A percentile compares a stretch with the other conserved stretches of the same genome.
These are phyloP conservation scores for Pseudogymnoascus sp. DNA, from an alignment of 2,329 filamentous ascomycete genomes.

Conservation along the genomic window DNA sequence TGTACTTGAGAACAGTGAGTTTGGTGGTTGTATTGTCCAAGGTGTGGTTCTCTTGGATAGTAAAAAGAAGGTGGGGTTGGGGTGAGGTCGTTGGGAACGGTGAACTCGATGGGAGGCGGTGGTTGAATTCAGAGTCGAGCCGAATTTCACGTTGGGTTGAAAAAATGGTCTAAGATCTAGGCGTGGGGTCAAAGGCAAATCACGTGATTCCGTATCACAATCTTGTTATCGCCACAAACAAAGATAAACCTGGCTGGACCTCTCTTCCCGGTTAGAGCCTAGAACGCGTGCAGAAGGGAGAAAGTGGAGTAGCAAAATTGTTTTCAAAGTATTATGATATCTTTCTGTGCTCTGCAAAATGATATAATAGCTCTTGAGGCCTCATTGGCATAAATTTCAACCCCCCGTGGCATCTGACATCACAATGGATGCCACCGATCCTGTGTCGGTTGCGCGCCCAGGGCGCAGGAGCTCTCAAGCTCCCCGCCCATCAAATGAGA, in stretches of 20 bases:
- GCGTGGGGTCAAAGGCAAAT: slow-evolving; percentile 9
- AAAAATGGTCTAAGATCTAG: slow-evolving; percentile 10
- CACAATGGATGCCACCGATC: slow-evolving; percentile 24
- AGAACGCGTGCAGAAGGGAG: neutral
- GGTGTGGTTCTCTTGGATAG: neutral
- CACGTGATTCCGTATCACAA: neutral
- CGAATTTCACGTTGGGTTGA: slow-evolving; percentile 9
- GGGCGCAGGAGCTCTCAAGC: slow-evolving; percentile 28
- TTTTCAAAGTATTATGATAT: neutral
- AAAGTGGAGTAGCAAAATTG: neutral
- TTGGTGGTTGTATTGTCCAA: slow-evolving; percentile 2
- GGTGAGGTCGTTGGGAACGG: slow-evolving; percentile 7
- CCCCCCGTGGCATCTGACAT: neutral
- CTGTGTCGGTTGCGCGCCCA: slow-evolving; percentile 20
- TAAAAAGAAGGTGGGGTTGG: slow-evolving; percentile 6
- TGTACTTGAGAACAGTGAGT: neutral
- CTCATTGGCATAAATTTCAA: slow-evolving; percentile 2
- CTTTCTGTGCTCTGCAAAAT: neutral
- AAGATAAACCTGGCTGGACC: neutral
- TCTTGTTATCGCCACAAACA: slow-evolving; percentile 7
- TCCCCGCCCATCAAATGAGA: slow-evolving; percentile 26
- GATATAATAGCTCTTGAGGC: neutral
- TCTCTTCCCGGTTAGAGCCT: neutral
- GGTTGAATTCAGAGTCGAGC: slow-evolving; percentile 7
- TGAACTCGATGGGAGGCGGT: neutral